Base-by-base conservation (phyloP, 306 rosid genomes). In the Alnus glutinosa region DNA sequence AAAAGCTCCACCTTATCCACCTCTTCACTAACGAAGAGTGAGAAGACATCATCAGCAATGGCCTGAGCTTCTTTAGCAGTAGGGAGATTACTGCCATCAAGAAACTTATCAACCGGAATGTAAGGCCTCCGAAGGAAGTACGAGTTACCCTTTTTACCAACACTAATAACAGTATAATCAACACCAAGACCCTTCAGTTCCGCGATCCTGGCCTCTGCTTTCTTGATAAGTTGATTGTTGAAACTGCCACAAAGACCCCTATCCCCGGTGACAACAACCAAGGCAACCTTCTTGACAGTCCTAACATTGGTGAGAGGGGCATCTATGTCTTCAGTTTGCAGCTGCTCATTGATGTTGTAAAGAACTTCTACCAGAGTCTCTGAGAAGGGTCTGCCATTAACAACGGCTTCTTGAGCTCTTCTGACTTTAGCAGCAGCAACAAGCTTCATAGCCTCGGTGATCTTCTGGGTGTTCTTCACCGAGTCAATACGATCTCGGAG, bases 401-500 rank as follows among this genome's bases (percentile, higher is more conserved):
- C 96, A 18, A 94, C 96, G 59, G 98, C 97, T 85, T 94, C 98
- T 84, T 94, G 97, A 39, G 98, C 98, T 80, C 97, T 86, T 47
- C 98, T 88, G 72, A 94, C 98, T 85, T 90, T 92, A 4, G 97
- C 98, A 11, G 98, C 98, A 0, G 98, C 97, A 7, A 94, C 98
- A 55, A 94, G 98, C 89, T 94, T 94, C 97, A 91, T 94, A 67
- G 98, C 98, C 84, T 94, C 98, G 0, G 98, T 94, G 75, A 94
- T 94, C 79, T 94, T 94, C 90, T 90, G 97, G 51, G 98, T 94
- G 86, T 88, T 94, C 71, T 87, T 92, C 0, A 94, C 98, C 0
- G 97, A 94, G 0, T 76, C 89, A 52, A 94, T 92, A 39, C 98
- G 92, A 1, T 78, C 88, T 13, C 96, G 84, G 73, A 94, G 94